Evolutionary conservation across 2,329 filamentous ascomycete species (phyloP).

Genomic region (Diatrype stigma): DNA sequence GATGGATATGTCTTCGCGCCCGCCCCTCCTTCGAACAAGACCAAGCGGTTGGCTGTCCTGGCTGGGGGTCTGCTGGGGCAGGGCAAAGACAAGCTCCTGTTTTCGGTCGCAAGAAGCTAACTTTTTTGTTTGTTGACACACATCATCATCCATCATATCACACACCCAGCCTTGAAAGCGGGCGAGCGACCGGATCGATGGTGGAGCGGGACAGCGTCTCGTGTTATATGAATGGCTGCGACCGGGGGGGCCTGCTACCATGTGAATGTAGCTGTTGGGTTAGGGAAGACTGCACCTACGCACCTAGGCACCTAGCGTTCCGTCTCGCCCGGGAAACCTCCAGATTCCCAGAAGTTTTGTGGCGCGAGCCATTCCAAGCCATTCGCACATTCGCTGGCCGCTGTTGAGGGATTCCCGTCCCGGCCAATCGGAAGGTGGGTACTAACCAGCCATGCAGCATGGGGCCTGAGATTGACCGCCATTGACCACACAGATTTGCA

Average conservation of each 20-base stretch:
- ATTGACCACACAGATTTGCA: constrained; percentile 1
- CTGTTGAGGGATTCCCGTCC: neutral
- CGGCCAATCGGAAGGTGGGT: neutral
- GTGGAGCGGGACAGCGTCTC: neutral
- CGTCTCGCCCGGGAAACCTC: neutral
- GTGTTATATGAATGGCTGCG: neutral
- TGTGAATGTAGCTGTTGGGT: neutral
- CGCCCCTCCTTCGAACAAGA: neutral
- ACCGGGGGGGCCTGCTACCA: neutral
- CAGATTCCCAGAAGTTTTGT: neutral
- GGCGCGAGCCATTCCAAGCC: neutral
- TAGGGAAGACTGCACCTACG: no score
- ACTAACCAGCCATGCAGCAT: neutral
- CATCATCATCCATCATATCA: neutral
- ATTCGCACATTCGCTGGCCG: neutral
- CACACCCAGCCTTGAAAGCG: neutral
- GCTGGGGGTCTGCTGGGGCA: no score
- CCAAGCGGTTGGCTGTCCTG: neutral
- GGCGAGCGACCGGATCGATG: neutral
- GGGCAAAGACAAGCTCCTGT: neutral
- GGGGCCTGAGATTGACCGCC: neutral
- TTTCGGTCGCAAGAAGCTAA: neutral
- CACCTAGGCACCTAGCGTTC: neutral
- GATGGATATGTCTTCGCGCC: neutral
- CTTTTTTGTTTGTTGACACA: neutral